Evolutionary conservation across 768 basidiomycete genomes (phyloP).

Genomic region (Candolleomyces efflorescens): DNA sequence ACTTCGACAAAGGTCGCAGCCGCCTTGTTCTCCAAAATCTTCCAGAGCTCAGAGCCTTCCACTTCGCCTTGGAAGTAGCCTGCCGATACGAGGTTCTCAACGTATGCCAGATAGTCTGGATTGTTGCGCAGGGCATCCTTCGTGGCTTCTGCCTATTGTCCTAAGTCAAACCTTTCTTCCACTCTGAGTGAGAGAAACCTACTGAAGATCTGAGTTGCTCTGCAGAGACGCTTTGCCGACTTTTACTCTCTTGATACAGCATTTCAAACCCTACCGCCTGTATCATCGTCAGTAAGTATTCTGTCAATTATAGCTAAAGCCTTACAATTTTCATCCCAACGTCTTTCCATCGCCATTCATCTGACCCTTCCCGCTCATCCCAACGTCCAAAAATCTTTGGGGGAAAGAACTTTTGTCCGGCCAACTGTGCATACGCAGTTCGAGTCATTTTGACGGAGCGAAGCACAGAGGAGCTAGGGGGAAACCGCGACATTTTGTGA

Average conservation of each 20-base stretch:
- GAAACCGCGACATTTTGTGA: conserved; percentile 87
- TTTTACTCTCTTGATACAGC: conserved; percentile 82
- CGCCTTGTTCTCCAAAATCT: conserved; percentile 66
- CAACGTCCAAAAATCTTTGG: conserved; percentile 85
- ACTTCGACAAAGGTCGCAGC: conserved; percentile 58
- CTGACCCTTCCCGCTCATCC: conserved; percentile 56
- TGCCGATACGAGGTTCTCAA: conserved; percentile 55
- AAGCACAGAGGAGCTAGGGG: conserved; percentile 62
- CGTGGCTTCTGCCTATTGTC: conserved; percentile 38
- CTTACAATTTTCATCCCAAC: conserved; percentile 90
- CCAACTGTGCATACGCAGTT: conserved; percentile 89
- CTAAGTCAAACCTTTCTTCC: background rate
- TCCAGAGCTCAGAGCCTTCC: conserved; percentile 78
- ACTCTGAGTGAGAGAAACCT: conserved; percentile 15
- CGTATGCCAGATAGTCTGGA: conserved; percentile 65
- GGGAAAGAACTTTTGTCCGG: conserved; percentile 89
- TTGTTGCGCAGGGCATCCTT: conserved; percentile 67
- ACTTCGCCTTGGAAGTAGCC: conserved; percentile 79
- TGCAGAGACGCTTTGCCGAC: conserved; percentile 36
- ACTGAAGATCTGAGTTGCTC: conserved; percentile 47
- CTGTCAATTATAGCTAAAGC: background rate
- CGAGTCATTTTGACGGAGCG: conserved; percentile 75
- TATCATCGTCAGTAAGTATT: background rate
- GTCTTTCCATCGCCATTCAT: conserved; percentile 76
- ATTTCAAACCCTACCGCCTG: conserved; percentile 97